Percentiles rank a stretch among this genome's conserved stretches.
Conservation (phyloP, 441 rosid genomes). For the Hura crepitans region DNA sequence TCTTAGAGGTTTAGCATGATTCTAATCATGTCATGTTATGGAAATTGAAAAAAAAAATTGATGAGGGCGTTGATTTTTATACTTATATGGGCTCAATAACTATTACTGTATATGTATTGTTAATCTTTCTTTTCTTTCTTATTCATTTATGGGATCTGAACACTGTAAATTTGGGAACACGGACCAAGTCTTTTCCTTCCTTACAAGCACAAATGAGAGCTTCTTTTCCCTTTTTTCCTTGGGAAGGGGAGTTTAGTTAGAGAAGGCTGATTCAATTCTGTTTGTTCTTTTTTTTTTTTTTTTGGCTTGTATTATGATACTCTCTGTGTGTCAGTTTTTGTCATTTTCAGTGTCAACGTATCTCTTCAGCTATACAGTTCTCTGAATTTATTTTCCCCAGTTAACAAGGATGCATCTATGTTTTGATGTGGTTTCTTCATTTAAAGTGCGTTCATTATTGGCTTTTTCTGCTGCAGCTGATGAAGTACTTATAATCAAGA, state of each 20-base stretch:
- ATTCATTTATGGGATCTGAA: constrained; percentile 6
- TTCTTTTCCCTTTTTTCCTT: background rate
- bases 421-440: background rate
- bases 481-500: constrained; percentile 92
- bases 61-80: constrained; percentile 1
- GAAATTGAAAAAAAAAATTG: background rate
- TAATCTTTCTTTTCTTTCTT: background rate
- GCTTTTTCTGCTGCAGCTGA: constrained; percentile 49
- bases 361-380: background rate
- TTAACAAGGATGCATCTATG: background rate
- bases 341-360: background rate
- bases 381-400: background rate
- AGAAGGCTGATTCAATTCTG: background rate
- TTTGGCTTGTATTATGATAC: background rate
- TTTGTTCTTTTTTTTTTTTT: too few relatives aligned
- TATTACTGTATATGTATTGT: background rate
- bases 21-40: background rate
- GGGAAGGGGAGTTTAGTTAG: background rate
- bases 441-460: constrained; percentile 8
- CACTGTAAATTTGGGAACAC: background rate
- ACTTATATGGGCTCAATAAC: background rate
- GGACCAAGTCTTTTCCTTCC: background rate
- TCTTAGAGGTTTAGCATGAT: background rate
- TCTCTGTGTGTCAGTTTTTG: background rate
- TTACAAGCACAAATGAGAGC: background rate